phyloP scores from a whole-genome alignment of 2,329 filamentous ascomycete genomes.

The Ceratocystis huliohia region DNA sequence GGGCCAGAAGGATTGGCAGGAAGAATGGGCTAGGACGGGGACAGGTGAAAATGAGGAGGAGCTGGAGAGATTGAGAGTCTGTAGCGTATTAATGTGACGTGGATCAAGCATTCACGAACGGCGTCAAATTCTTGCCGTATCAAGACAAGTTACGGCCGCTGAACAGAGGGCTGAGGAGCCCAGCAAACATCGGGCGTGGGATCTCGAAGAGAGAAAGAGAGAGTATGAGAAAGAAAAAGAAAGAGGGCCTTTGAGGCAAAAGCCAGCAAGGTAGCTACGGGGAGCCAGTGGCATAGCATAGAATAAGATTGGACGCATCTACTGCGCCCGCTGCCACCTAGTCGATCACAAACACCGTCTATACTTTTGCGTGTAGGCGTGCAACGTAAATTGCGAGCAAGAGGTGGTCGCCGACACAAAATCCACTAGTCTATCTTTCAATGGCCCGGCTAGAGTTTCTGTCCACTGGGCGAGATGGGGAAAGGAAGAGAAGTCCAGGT shows the following conservation, averaged over 20 bases:
- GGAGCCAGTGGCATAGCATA: neutral
- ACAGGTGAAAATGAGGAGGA: neutral
- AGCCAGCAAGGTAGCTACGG: neutral
- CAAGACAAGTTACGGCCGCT: conserved; percentile 4
- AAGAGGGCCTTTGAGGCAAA: neutral
- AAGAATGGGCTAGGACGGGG: neutral
- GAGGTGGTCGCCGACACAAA: neutral
- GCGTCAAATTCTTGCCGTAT: conserved; percentile 6
- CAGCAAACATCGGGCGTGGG: neutral
- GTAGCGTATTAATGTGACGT: neutral
- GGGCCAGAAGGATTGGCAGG: neutral
- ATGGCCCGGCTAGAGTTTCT: neutral
- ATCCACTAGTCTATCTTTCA: neutral
- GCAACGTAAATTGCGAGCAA: neutral
- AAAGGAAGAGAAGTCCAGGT: no score
- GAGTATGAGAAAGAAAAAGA: neutral
- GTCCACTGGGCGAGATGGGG: neutral
- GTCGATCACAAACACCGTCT: neutral
- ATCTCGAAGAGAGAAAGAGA: neutral
- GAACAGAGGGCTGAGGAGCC: neutral
- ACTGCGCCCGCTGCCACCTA: neutral
- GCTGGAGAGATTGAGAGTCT: neutral
- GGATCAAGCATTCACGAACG: neutral
- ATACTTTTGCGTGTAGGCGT: neutral
- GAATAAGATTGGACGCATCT: neutral